These are phyloP conservation scores for Gillenia trifoliata DNA, from an alignment of 306 rosid genomes.

Conservation along the genomic window DNA sequence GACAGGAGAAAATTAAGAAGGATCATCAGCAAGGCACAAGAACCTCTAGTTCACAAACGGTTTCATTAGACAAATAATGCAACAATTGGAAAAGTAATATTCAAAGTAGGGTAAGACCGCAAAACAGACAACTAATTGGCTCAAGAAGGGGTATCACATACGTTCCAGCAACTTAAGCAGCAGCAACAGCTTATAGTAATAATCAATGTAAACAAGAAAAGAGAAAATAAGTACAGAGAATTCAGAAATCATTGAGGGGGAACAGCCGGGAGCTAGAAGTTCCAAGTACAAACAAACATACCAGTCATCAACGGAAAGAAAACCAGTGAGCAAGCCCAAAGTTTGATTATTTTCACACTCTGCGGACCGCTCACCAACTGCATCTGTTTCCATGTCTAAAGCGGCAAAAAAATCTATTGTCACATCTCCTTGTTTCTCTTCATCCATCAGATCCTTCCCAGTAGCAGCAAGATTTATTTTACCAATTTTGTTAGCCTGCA, in stretches of 20 bases:
- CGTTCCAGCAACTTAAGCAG: neutral
- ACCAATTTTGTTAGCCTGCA: constrained; percentile 91
- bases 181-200: neutral
- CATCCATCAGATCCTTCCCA: constrained; percentile 98
- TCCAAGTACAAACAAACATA: constrained; percentile 20
- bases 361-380: constrained; percentile 66
- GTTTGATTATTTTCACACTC: constrained; percentile 87
- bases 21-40: neutral
- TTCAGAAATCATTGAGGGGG: neutral
- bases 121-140: neutral
- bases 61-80: neutral
- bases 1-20: neutral
- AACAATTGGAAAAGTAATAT: neutral
- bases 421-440: constrained; percentile 91
- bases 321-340: constrained; percentile 90
- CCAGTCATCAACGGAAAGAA: constrained; percentile 95
- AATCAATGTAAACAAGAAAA: neutral
- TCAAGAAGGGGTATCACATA: neutral
- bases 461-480: constrained; percentile 96
- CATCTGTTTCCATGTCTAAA: constrained; percentile 71
- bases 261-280: neutral
- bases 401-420: constrained; percentile 81
- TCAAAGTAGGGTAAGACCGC: neutral
- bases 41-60: neutral
- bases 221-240: neutral